Evolutionary conservation across 768 basidiomycete genomes (phyloP).

Genomic region (Xerocomus potaroensis): DNA sequence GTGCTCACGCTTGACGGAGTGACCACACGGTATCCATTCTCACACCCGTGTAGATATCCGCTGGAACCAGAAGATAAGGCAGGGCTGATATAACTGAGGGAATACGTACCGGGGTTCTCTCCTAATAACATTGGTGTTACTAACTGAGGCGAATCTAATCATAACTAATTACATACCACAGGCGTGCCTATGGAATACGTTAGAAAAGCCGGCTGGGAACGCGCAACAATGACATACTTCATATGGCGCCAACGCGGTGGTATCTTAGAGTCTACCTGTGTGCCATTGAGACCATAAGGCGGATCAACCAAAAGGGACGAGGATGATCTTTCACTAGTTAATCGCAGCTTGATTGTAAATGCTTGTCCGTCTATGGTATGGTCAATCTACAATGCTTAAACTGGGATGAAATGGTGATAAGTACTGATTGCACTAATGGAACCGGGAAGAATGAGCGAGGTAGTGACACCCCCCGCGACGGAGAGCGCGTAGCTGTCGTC

Average conservation of each 20-base stretch:
- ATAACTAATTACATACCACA: slow-evolving; percentile 39
- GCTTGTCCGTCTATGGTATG: slow-evolving; percentile 61
- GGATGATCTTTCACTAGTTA: slow-evolving; percentile 65
- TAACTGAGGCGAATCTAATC: neutral
- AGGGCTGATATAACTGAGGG: neutral
- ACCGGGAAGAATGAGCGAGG: slow-evolving; percentile 72
- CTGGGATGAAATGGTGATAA: neutral
- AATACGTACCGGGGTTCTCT: slow-evolving; percentile 50
- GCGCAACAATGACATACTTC: slow-evolving; percentile 43
- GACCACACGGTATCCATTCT: slow-evolving; percentile 65
- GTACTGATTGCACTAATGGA: slow-evolving; percentile 58
- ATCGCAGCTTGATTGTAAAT: slow-evolving; percentile 70
- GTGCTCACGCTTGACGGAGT: slow-evolving; percentile 52
- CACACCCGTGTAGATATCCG: slow-evolving; percentile 35
- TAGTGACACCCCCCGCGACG: slow-evolving; percentile 70
- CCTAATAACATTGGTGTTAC: slow-evolving; percentile 27
- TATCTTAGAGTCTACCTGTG: slow-evolving; percentile 29
- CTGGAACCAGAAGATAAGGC: slow-evolving; percentile 6
- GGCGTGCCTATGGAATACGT: slow-evolving; percentile 47
- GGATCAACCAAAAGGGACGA: slow-evolving; percentile 71
- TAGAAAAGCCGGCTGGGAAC: neutral
- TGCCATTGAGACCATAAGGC: slow-evolving; percentile 50
- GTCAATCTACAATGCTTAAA: neutral
- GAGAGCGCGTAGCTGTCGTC: slow-evolving; percentile 56
- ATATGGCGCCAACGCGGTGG: slow-evolving; percentile 66